phyloP scores from a whole-genome alignment of 805 yeast species.

The Blastobotrys attinorum region DNA sequence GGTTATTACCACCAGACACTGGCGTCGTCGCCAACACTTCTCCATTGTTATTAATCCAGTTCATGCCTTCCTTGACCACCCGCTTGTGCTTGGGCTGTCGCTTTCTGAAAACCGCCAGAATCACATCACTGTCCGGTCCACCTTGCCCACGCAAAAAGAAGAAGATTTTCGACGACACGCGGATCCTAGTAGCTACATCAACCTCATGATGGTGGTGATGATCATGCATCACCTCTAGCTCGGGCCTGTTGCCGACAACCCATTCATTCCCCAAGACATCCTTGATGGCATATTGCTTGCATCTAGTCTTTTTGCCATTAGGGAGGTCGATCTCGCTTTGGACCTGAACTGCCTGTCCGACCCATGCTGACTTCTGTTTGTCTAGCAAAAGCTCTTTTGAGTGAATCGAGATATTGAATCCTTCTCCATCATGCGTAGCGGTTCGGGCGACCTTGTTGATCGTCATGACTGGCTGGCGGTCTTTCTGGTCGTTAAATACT shows the following conservation, averaged over 20 bases:
- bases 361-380: neutral
- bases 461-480: slow-evolving; percentile 4
- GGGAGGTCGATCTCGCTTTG: neutral
- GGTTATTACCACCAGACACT: neutral
- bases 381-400: neutral
- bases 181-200: neutral
- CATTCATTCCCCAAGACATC: slow-evolving; percentile 4
- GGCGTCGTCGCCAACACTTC: too few relatives aligned
- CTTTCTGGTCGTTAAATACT: slow-evolving; percentile 5
- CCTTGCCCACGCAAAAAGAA: slow-evolving; percentile 2
- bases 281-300: slow-evolving; percentile 1
- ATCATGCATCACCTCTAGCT: neutral
- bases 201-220: neutral
- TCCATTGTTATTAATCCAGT: slow-evolving; percentile 1
- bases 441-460: neutral
- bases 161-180: slow-evolving; percentile 6
- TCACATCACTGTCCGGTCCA: slow-evolving; percentile 5
- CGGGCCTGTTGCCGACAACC: slow-evolving; percentile 10
- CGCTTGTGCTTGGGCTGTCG: slow-evolving; percentile 12
- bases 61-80: slow-evolving; percentile 6
- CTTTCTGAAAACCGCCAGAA: slow-evolving; percentile 11
- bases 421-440: neutral
- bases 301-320: neutral
- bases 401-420: neutral
- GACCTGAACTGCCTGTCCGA: slow-evolving; percentile 1